A percentile compares a stretch with the other conserved stretches of the same genome.
phyloP scores from a whole-genome alignment of 176 grass and related monocot genomes.

The Oryza australiensis region DNA sequence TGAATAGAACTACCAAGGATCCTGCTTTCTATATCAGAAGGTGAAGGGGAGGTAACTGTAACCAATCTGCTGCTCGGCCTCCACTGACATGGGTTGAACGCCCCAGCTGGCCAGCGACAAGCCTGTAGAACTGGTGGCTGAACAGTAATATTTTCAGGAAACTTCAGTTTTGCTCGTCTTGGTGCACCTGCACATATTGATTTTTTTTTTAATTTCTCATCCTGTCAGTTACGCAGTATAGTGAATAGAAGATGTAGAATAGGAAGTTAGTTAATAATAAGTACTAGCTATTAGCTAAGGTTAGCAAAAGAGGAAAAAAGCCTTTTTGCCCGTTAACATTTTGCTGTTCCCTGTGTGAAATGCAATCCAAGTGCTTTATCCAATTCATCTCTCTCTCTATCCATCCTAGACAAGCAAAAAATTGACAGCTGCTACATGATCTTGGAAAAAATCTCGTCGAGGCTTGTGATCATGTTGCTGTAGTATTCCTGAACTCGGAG shows the following conservation, averaged over 20 bases:
- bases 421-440: constrained; percentile 43
- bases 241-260: constrained; percentile 45
- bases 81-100: neutral
- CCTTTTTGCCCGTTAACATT: constrained; percentile 39
- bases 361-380: neutral
- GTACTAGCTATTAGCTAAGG: constrained; percentile 28
- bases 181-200: constrained; percentile 46
- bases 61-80: neutral
- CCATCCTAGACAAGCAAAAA: neutral
- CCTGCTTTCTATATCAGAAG: constrained; percentile 31
- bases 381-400: neutral
- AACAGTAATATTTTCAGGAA: constrained; percentile 31
- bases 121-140: constrained; percentile 30
- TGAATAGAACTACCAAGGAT: constrained; percentile 31
- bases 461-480: constrained; percentile 50
- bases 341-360: constrained; percentile 24
- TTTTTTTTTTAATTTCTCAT: constrained; percentile 40
- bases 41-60: constrained; percentile 35
- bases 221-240: neutral
- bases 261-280: constrained; percentile 30
- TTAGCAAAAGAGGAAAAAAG: constrained; percentile 24
- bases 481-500: constrained; percentile 55
- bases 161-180: constrained; percentile 43
- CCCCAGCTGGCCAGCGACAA: constrained; percentile 19
- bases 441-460: constrained; percentile 65